phyloP scores from a whole-genome alignment of 2,329 filamentous ascomycete species.

The Penicillium hordei region DNA sequence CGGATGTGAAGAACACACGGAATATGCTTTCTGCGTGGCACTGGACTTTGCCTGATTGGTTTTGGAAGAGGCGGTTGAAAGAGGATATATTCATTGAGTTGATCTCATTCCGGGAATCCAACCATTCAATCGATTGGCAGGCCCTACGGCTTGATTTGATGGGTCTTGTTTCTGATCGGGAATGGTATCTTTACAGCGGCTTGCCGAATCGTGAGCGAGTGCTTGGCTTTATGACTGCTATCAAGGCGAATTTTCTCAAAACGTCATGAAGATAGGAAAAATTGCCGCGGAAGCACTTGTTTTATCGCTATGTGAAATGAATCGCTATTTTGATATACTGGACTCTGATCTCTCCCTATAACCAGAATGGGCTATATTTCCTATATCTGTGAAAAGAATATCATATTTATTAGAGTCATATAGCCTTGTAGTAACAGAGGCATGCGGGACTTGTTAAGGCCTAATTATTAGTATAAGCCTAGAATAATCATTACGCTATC shows the following conservation, averaged over 20 bases:
- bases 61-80: neutral
- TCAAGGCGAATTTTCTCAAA: neutral
- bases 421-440: no score
- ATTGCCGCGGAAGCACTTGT: neutral
- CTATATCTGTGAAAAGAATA: no score
- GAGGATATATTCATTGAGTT: neutral
- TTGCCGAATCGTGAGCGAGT: neutral
- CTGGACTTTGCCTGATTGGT: neutral
- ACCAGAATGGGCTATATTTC: no score
- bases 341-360: no score
- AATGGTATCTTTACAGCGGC: neutral
- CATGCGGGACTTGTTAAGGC: no score
- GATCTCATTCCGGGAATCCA: neutral
- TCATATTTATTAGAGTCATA: no score
- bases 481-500: no score
- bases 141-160: neutral
- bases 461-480: no score
- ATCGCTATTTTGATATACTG: neutral
- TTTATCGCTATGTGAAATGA: neutral
- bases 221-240: neutral
- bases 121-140: neutral
- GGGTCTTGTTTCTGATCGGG: neutral
- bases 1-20: neutral
- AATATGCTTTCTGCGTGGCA: neutral
- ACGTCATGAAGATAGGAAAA: neutral